Evolutionary conservation across 2,329 filamentous ascomycete genomes (phyloP).

Genomic region (Microascus cirrosus): DNA sequence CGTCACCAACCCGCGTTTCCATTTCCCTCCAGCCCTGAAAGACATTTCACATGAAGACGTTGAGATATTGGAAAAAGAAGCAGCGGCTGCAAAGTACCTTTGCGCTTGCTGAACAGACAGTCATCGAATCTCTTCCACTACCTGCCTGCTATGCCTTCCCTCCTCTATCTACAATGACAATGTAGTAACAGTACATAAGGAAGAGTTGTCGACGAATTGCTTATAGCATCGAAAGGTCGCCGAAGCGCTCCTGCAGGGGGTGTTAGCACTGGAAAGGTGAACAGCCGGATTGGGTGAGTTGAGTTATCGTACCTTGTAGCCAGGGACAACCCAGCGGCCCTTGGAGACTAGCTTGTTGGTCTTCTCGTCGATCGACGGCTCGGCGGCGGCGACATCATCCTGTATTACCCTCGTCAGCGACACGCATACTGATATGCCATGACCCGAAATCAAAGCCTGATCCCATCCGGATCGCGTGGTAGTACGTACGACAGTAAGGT

Average conservation of each 20-base stretch:
- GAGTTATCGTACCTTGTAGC: conserved; percentile 75
- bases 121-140: not conserved
- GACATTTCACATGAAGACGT: not conserved
- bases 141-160: not conserved
- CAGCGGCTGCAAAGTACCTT: not conserved
- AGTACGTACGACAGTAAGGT: conserved; percentile 86
- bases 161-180: conserved; percentile 59
- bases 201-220: conserved; percentile 26
- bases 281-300: not conserved
- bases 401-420: conserved; percentile 22
- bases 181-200: conserved; percentile 40
- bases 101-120: not conserved
- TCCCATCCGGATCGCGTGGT: not conserved
- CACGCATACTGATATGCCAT: conserved; percentile 11
- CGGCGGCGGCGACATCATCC: conserved; percentile 91
- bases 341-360: conserved; percentile 89
- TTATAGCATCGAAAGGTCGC: conserved; percentile 92
- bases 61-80: not conserved
- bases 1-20: not conserved
- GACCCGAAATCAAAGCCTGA: not conserved
- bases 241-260: conserved; percentile 80
- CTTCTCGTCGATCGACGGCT: conserved; percentile 96
- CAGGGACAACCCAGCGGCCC: conserved; percentile 95
- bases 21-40: not conserved
- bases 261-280: conserved; percentile 29